Base-by-base conservation (phyloP, 352 stramenopile genomes). In the Pythium oligandrum region DNA sequence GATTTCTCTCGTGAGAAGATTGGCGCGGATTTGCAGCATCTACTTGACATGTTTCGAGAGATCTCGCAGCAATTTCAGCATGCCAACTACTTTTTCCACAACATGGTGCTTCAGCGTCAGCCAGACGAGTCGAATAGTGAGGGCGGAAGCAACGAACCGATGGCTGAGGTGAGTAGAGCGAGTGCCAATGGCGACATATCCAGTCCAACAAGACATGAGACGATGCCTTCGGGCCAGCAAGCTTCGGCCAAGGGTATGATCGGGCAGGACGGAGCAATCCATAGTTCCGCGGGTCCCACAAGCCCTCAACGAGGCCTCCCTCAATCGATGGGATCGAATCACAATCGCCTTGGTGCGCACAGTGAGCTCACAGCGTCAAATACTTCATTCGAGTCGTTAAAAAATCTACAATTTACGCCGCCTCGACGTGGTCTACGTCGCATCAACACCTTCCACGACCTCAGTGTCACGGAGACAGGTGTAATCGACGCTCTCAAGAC, bases 31-130 rank as follows among this genome's bases (percentile, higher is more conserved):
- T 54, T 92, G 12, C 61, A 75, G 57, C 64, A 81, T 4, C 60
- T 90, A 12, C 66, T 90, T 8, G 63, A 59, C 31, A 83, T 86
- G 53, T 88, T 90, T 55, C 73, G 74, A 40, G 64, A 53, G 11
- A 68, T 90, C 44, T 71, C 76, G 5, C 55, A 71, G n/a, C 71
- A 87, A n/a, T 78, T 86, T 30, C 54, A 77, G 6, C 51, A 75
- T 36, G 50, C 66, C 2, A 68, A 71, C 40, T 86, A 86, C 56
- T 61, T 49, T 0, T 53, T 87, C 2, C 52, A 78, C 1, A 68
- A 62, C 40, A 59, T 45, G 49, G 42, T 52, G 30, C 54, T 67
- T 8, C 48, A 70, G 36, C 52, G 58, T 52, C 6, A 57, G 11
- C 32, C 31, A 51, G 11, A 39, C 30, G n/a, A 38, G 30, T 55